A percentile compares a stretch with the other conserved stretches of the same genome.
Evolutionary conservation across 208 protist species (phyloP).

Genomic region (Trypanosoma mega): DNA sequence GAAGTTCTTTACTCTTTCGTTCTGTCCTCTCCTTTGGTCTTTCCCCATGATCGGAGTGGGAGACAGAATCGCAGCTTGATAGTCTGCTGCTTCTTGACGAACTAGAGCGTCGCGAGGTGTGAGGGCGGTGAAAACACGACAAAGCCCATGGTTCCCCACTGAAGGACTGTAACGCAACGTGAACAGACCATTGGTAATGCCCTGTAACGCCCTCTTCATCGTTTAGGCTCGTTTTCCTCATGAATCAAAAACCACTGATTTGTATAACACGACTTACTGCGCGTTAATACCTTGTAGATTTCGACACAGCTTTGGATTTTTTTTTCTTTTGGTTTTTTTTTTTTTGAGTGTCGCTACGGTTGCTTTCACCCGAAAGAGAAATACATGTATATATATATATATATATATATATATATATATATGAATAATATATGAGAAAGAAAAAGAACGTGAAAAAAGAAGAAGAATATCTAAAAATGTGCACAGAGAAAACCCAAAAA

Average conservation of each 20-base stretch:
- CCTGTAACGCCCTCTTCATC: not conserved
- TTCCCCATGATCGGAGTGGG: not conserved
- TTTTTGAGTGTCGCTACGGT: too few relatives aligned
- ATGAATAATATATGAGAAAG: too few relatives aligned
- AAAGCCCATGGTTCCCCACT: slow-evolving; percentile 72
- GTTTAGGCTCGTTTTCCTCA: slow-evolving; percentile 7
- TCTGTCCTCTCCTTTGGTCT: not conserved
- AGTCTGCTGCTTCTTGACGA: too few relatives aligned
- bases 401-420: not conserved
- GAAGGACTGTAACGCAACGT: slow-evolving; percentile 79
- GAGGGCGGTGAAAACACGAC: not conserved
- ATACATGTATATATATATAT: slow-evolving; percentile 9
- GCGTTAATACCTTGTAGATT: too few relatives aligned
- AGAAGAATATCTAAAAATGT: too few relatives aligned
- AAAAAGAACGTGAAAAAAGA: too few relatives aligned
- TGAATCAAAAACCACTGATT: too few relatives aligned
- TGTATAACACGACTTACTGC: too few relatives aligned
- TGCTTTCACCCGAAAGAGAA: slow-evolving; percentile 10
- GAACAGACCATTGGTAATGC: slow-evolving; percentile 61
- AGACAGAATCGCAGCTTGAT: not conserved
- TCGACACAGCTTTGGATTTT: too few relatives aligned
- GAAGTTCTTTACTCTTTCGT: not conserved
- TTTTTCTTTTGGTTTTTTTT: too few relatives aligned
- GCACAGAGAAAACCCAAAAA: too few relatives aligned
- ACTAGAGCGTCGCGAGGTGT: too few relatives aligned